Evolutionary conservation across 202 grass and related monocot genomes (phyloP).

Genomic region (Cymbopogon flexuosus): DNA sequence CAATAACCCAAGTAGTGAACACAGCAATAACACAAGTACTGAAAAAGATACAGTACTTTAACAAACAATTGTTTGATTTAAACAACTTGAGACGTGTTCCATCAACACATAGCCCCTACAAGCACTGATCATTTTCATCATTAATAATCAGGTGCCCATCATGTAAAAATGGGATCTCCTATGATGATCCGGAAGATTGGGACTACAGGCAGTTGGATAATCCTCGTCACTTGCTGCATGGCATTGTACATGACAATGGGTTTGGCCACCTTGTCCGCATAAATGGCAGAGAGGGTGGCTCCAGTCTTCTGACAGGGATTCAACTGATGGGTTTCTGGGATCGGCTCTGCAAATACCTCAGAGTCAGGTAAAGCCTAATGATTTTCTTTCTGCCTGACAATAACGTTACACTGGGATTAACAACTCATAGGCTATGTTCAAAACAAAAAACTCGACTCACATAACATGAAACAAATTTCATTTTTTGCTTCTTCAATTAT

Average conservation of each 20-base stretch:
- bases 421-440: background rate
- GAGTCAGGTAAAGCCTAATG: conserved; percentile 46
- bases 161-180: conserved; percentile 25
- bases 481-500: background rate
- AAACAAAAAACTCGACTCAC: too few relatives aligned
- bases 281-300: conserved; percentile 54
- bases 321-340: conserved; percentile 71
- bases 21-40: background rate
- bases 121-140: background rate
- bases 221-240: conserved; percentile 46
- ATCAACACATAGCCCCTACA: background rate
- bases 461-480: background rate
- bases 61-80: background rate
- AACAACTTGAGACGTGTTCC: background rate
- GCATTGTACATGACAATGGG: conserved; percentile 57
- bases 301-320: conserved; percentile 34
- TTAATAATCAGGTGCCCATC: conserved; percentile 29
- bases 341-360: conserved; percentile 49
- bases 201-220: conserved; percentile 39
- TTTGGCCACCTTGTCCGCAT: conserved; percentile 59
- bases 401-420: background rate
- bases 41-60: background rate
- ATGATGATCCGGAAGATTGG: conserved; percentile 35
- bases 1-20: too few relatives aligned
- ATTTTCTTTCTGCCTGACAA: background rate